Conservation (phyloP, 148 eudicot genomes). For the Mesembryanthemum crystallinum region DNA sequence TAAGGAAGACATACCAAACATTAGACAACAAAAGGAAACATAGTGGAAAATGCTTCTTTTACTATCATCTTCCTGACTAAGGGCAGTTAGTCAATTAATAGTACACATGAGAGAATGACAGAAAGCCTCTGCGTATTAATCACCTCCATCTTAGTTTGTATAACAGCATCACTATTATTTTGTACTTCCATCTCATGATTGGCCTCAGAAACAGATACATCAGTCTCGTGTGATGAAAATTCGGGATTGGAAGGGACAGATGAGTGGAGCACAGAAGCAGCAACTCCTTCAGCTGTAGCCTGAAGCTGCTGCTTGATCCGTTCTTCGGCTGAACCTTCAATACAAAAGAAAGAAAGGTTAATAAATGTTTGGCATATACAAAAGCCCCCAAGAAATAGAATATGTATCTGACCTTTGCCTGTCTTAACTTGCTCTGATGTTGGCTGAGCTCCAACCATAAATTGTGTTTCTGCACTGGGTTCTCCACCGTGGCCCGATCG, state of each 20-base stretch:
- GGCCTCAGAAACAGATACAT: slow-evolving; percentile 34
- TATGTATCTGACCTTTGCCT: slow-evolving; percentile 40
- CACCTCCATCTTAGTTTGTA: slow-evolving; percentile 62
- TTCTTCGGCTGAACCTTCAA: slow-evolving; percentile 75
- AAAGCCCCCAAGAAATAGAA: background rate
- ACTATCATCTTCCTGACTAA: background rate
- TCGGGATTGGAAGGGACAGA: slow-evolving; percentile 54
- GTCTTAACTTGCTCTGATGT: slow-evolving; percentile 40
- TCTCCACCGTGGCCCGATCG: slow-evolving; percentile 39
- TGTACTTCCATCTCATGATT: slow-evolving; percentile 41
- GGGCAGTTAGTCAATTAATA: background rate
- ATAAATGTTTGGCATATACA: background rate
- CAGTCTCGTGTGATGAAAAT: slow-evolving; percentile 31
- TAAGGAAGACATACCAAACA: background rate
- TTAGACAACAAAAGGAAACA: background rate
- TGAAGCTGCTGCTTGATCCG: slow-evolving; percentile 80
- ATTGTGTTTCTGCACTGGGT: slow-evolving; percentile 30
- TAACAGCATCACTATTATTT: slow-evolving; percentile 40
- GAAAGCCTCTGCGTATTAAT: slow-evolving; percentile 5
- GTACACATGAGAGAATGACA: background rate
- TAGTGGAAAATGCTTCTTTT: background rate
- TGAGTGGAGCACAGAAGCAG: slow-evolving; percentile 82
- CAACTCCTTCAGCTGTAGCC: slow-evolving; percentile 95
- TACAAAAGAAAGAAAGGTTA: background rate
- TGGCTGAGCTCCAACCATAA: slow-evolving; percentile 38